These are phyloP conservation scores for Sechiopsis laciniata DNA, from an alignment of 306 rosid genomes.

Conservation along the genomic window DNA sequence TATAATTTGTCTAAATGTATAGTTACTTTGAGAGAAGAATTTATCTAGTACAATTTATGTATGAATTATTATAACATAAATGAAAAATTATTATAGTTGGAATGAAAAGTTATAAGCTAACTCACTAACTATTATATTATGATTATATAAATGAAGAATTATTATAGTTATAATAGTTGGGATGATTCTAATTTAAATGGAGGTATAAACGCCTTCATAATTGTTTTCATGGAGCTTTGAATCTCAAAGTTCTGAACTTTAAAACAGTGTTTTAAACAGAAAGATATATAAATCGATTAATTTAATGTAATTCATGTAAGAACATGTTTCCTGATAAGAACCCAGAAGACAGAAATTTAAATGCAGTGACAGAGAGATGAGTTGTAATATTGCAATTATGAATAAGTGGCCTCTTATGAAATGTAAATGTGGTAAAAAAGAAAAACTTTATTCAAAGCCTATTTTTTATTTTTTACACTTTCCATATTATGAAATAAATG, in stretches of 20 bases:
- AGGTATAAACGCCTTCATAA: not conserved
- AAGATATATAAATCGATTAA: not conserved
- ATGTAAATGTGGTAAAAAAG: not conserved
- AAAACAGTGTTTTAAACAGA: not conserved
- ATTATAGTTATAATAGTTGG: no score
- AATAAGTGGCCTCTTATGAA: not conserved
- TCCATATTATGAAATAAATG: not conserved
- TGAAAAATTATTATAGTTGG: no score
- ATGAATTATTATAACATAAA: no score
- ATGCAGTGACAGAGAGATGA: conserved; percentile 9
- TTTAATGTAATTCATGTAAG: not conserved
- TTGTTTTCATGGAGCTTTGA: not conserved
- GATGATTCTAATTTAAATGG: no score
- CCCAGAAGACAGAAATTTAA: conserved; percentile 18
- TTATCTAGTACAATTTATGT: no score
- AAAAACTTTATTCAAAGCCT: not conserved
- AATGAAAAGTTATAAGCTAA: no score
- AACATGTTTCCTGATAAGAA: conserved; percentile 17
- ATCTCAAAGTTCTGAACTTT: not conserved
- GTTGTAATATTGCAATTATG: conserved; percentile 12
- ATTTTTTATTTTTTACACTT: not conserved
- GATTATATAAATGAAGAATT: no score
- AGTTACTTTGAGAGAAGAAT: no score
- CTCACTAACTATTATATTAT: no score
- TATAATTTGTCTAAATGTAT: no score